Base-by-base conservation (phyloP, 495 filamentous ascomycete genomes). In the Pyrenula massariospora region DNA sequence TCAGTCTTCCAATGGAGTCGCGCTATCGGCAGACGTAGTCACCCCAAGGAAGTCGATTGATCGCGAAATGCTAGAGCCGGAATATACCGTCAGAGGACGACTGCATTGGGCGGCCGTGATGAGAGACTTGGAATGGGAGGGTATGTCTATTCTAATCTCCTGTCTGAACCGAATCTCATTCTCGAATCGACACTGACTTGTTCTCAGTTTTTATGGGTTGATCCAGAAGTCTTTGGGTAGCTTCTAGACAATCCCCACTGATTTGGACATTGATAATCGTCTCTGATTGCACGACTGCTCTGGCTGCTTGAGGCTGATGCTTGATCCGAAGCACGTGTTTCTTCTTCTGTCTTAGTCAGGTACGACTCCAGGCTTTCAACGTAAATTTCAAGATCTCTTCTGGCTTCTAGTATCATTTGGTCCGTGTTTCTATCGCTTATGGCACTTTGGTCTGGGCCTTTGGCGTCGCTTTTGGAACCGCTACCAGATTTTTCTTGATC, bases 71-170 rank as follows among this genome's bases (percentile, higher is more conserved):
- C n/a, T 83, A 52, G 84, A 86, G 60, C 74, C 73, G 57, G 83
- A 85, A 53, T 73, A 80, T 63, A 88, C 84, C 15, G 82, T 90
- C 15, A 74, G 80, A 54, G 86, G 87, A 12, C 70, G 73, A 36
- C 70, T 85, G 59, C 87, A 91, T 66, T 91, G 87, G 87, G 75
- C 85, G 12, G 83, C 84, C 56, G 84, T 91, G 50, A 91, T 91
- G 87, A 80, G 81, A 58, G 86, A 89, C 57, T 87, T 82, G 82
- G 72, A 77, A 15, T 91, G 87, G 87, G 87, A 90, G 77, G 82
- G 85, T 88, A 71, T 69, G 76, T 66, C 47, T 25, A 15, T 51
- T 42, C 31, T n/a, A n/a, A n/a, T n/a, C n/a, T n/a, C n/a, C n/a
- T n/a, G n/a, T n/a, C n/a, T n/a, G n/a, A n/a, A n/a, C n/a, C n/a